Evolutionary conservation across 192 early-diverging fungal species (phyloP).

Genomic region (Rhizoclosmatium globosum): DNA sequence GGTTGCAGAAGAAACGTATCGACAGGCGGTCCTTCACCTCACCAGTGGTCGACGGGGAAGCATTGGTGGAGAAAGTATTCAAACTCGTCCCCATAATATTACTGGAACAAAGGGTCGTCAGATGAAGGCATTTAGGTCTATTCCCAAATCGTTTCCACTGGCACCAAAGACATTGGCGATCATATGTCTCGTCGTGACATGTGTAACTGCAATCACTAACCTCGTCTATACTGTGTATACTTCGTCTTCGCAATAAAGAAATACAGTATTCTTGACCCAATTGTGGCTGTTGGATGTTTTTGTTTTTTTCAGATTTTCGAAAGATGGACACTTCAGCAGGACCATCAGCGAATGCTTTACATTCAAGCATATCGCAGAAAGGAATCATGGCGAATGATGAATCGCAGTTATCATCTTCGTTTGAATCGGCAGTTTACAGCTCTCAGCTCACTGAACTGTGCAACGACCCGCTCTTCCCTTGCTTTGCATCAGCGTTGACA

Average conservation of each 20-base stretch:
- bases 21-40: not conserved
- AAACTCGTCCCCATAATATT: too few species aligned
- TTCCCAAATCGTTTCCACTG: slow-evolving; percentile 34
- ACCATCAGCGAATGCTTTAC: too few species aligned
- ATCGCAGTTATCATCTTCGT: not conserved
- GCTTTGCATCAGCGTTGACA: not conserved
- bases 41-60: not conserved
- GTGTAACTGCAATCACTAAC: slow-evolving; percentile 12
- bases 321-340: too few species aligned
- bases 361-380: too few species aligned
- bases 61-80: not conserved
- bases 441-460: not conserved
- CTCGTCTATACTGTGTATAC: slow-evolving; percentile 17
- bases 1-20: not conserved
- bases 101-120: not conserved
- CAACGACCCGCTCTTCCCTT: not conserved
- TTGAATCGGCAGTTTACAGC: not conserved
- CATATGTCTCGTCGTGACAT: slow-evolving; percentile 26
- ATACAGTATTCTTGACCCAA: not conserved
- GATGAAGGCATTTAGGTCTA: slow-evolving; percentile 38
- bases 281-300: too few species aligned
- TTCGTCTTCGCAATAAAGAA: not conserved
- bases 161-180: slow-evolving; percentile 25
- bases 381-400: too few species aligned
- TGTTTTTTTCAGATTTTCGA: too few species aligned